These are phyloP conservation scores for Naganishia friedmannii DNA, from an alignment of 768 basidiomycete genomes.

Conservation along the genomic window DNA sequence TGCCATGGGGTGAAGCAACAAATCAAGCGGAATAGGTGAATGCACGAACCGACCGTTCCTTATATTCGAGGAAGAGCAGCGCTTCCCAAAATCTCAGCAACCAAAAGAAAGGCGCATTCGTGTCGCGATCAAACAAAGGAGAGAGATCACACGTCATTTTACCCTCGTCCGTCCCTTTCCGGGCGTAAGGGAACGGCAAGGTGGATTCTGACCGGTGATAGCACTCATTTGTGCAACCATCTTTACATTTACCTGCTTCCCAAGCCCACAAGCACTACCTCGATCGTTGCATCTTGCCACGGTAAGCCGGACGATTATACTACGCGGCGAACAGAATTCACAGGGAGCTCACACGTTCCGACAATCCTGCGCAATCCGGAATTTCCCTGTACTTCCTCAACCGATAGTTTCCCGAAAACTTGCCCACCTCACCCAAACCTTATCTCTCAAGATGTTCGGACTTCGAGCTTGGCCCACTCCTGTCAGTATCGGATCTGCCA, in stretches of 20 bases:
- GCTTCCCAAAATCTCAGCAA: neutral
- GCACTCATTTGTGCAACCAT: neutral
- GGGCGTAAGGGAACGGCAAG: neutral
- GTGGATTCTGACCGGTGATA: neutral
- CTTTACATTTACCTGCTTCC: no score
- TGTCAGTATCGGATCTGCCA: slow-evolving; percentile 34
- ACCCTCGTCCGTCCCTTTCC: neutral
- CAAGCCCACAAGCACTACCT: neutral
- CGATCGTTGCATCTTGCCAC: neutral
- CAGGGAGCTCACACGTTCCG: neutral
- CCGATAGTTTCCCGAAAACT: neutral
- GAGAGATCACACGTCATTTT: slow-evolving; percentile 1
- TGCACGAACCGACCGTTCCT: neutral
- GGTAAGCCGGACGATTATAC: neutral
- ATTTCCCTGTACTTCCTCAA: neutral
- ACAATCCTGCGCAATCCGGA: neutral
- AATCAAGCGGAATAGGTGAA: neutral
- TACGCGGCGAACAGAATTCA: neutral
- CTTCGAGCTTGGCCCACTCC: slow-evolving; percentile 52
- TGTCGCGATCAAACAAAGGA: neutral
- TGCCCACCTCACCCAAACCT: neutral
- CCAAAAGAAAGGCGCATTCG: slow-evolving; percentile 5
- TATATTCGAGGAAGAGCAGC: slow-evolving; percentile 1
- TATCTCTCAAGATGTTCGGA: slow-evolving; percentile 43
- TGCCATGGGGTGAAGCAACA: neutral